Evolutionary conservation across 1,139 yeast species (phyloP), one percentile per base, ranked within the genome.

Genomic region (Pichia cactophila): DNA sequence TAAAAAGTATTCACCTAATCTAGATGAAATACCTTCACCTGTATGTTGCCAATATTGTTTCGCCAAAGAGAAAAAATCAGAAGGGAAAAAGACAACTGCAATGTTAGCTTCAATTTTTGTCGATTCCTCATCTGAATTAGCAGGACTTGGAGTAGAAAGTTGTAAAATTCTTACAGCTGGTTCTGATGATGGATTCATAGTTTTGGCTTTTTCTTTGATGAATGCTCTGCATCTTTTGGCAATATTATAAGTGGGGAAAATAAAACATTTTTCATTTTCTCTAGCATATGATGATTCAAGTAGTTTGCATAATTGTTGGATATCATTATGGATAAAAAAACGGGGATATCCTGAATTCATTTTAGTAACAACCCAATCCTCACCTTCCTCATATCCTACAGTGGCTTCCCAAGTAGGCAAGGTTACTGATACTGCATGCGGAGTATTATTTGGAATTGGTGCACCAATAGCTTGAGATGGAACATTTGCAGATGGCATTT

Each of bases 1-100:
- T 51, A 85, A 67, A 42, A 86, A 80, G 61, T 87, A 92, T 64
- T 90, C 97, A 1, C 90, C 97, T 67, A 83, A 71, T 60, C 97
- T 72, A 11, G 96, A 86, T 20, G 96, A 86, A 42, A 92, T 78
- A 12, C 96, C 96, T 66, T 92, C 97, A 33, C 98, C 98, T 0
- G 95, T 74, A 61, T 90, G 97, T 64, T 90, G 97, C 98, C 98
- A 92, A 68, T 86, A 92, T 58, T 80, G 81, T 63, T 88, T 89
- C 35, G 94, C 92, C 6, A 85, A 64, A 1, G 78, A 66, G 56
- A 72, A 80, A 46, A 77, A 78, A 2, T 68, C 62, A 2, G 73
- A 70, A 0, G 87, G 87, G 59, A 84, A 83, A 58, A 92, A 85
- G 2, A 88, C 87, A 33, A 81, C 86, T 0, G 92, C 86, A 50